phyloP scores from a whole-genome alignment of 169 alveolate species.

The Plasmodium berghei region DNA sequence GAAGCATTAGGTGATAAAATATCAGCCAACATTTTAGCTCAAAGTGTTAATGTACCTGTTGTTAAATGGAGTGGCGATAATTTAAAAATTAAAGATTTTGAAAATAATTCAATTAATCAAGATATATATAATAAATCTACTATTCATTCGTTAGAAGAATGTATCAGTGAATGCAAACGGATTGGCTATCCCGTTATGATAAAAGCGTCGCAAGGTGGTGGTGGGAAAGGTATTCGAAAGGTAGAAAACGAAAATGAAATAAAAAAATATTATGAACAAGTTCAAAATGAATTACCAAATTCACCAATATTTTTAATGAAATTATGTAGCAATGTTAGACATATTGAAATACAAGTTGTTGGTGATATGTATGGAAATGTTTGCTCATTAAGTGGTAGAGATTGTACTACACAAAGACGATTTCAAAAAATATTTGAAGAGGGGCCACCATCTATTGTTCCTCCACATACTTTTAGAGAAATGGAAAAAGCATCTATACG shows the following conservation, averaged over 20 bases:
- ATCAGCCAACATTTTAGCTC: slow-evolving; percentile 94
- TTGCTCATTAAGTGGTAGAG: slow-evolving; percentile 92
- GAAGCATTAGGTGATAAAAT: slow-evolving; percentile 95
- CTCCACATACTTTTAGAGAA: slow-evolving; percentile 85
- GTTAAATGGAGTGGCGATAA: slow-evolving; percentile 94
- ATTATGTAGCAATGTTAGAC: slow-evolving; percentile 88
- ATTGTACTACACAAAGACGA: slow-evolving; percentile 94
- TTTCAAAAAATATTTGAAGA: slow-evolving; percentile 95
- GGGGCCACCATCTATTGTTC: slow-evolving; percentile 91
- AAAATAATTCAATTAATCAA: slow-evolving; percentile 27
- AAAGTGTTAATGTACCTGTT: slow-evolving; percentile 91
- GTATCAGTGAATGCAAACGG: slow-evolving; percentile 86
- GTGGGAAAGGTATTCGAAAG: slow-evolving; percentile 96
- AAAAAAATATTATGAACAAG: slow-evolving; percentile 83
- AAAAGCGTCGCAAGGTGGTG: slow-evolving; percentile 97
- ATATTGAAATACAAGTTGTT: slow-evolving; percentile 92
- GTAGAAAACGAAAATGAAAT: slow-evolving; percentile 81
- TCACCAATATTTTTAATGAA: slow-evolving; percentile 88
- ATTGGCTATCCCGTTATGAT: slow-evolving; percentile 97
- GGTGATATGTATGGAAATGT: slow-evolving; percentile 93
- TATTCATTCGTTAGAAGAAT: slow-evolving; percentile 85
- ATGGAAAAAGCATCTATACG: slow-evolving; percentile 93
- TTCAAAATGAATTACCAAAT: slow-evolving; percentile 81
- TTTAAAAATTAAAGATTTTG: slow-evolving; percentile 69
- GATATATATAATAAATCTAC: slow-evolving; percentile 75